Evolutionary conservation across 2,329 filamentous ascomycete species (phyloP).

Genomic region (Pyrenophora tritici-repentis): DNA sequence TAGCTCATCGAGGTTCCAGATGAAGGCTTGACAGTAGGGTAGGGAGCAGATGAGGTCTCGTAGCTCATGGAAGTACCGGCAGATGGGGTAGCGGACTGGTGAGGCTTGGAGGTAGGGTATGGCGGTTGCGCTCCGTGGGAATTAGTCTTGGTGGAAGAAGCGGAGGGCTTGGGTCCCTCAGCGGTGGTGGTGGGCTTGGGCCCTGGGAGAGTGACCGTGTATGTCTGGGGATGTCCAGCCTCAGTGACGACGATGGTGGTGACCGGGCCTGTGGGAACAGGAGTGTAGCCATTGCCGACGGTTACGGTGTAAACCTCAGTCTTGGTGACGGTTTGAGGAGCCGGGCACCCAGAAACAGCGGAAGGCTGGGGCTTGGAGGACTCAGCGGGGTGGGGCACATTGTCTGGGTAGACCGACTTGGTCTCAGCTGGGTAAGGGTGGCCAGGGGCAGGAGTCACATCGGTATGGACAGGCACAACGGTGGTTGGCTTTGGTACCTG

Average conservation of each 20-base stretch:
- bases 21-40: background rate
- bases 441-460: background rate
- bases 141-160: slow-evolving; percentile 1
- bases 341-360: slow-evolving; percentile 27
- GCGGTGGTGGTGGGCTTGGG: slow-evolving; percentile 14
- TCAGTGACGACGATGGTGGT: no score
- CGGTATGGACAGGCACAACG: slow-evolving; percentile 8
- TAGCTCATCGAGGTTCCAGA: slow-evolving; percentile 9
- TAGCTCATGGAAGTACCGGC: no score
- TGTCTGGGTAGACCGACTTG: slow-evolving; percentile 5
- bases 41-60: background rate
- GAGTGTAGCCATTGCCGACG: background rate
- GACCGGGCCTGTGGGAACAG: slow-evolving; percentile 9
- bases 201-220: slow-evolving; percentile 4
- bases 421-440: background rate
- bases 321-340: slow-evolving; percentile 34
- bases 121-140: background rate
- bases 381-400: slow-evolving; percentile 8
- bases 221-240: no score
- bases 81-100: background rate
- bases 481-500: slow-evolving; percentile 14
- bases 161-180: slow-evolving; percentile 19
- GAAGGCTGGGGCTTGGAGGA: slow-evolving; percentile 15
- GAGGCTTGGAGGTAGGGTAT: background rate
- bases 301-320: slow-evolving; percentile 32